These are phyloP conservation scores for Gnomoniopsis sp. DNA, from an alignment of 2,329 filamentous ascomycete species.

Conservation along the genomic window DNA sequence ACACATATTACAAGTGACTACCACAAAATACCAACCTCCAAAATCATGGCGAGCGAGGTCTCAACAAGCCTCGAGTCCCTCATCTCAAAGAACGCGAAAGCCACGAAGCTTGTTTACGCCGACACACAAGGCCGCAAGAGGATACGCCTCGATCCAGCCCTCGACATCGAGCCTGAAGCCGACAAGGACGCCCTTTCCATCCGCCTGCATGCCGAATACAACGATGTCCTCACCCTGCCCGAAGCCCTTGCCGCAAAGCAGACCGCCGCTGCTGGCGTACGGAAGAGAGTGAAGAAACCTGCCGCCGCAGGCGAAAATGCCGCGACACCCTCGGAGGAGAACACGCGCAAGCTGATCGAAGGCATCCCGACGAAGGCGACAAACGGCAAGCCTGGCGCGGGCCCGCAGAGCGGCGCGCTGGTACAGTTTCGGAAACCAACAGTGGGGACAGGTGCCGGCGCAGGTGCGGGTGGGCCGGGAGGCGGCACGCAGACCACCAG, in stretches of 20 bases:
- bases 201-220: slow-evolving; percentile 72
- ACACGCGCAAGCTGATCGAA: slow-evolving; percentile 66
- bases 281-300: slow-evolving; percentile 60
- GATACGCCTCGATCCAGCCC: slow-evolving; percentile 31
- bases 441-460: slow-evolving; percentile 4
- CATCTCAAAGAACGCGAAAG: slow-evolving; percentile 39
- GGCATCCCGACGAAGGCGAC: slow-evolving; percentile 48
- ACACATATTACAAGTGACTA: slow-evolving; percentile 55
- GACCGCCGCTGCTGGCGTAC: slow-evolving; percentile 58
- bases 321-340: slow-evolving; percentile 33
- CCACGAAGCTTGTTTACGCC: slow-evolving; percentile 37
- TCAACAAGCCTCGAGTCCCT: slow-evolving; percentile 32
- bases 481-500: slow-evolving; percentile 34
- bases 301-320: slow-evolving; percentile 24
- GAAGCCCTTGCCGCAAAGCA: slow-evolving; percentile 76
- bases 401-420: slow-evolving; percentile 32
- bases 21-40: slow-evolving; percentile 14
- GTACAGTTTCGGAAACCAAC: slow-evolving; percentile 28
- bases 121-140: slow-evolving; percentile 29
- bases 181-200: slow-evolving; percentile 44
- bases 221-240: slow-evolving; percentile 72
- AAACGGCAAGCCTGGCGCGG: slow-evolving; percentile 20
- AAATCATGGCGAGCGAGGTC: slow-evolving; percentile 29
- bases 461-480: slow-evolving; percentile 23
- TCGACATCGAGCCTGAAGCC: slow-evolving; percentile 38